Evolutionary conservation across 495 filamentous ascomycete genomes (phyloP).

Genomic region (Talaromyces adpressus): DNA sequence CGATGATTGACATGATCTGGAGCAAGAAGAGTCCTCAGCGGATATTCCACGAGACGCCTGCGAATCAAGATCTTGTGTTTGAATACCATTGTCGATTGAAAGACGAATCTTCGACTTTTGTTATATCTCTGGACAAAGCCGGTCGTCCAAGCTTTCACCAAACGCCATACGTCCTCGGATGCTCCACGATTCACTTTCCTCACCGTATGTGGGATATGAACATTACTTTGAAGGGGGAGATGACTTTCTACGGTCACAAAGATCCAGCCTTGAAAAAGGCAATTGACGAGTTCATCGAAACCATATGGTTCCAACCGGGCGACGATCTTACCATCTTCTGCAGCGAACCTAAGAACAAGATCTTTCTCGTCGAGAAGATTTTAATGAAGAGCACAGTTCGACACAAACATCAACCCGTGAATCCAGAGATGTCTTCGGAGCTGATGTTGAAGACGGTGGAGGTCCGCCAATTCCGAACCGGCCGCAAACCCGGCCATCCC

Average conservation of each 20-base stretch:
- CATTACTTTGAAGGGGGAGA: conserved; percentile 17
- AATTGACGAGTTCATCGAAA: conserved; percentile 18
- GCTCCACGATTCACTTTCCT: conserved; percentile 36
- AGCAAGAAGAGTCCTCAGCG: conserved; percentile 16
- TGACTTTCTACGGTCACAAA: conserved; percentile 4
- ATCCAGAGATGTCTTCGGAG: conserved; percentile 4
- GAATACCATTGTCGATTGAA: conserved; percentile 39
- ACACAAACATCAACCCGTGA: conserved; percentile 11
- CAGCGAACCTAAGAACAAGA: conserved; percentile 10
- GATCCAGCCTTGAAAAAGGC: conserved; percentile 18
- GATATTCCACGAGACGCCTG: conserved; percentile 25
- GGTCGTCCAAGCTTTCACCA: conserved; percentile 18
- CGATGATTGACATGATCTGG: conserved; percentile 26
- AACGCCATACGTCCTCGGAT: conserved; percentile 16
- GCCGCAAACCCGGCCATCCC: conserved; percentile 8
- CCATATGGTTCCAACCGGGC: conserved; percentile 26
- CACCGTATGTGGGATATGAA: conserved; percentile 40
- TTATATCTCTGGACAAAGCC: conserved; percentile 42
- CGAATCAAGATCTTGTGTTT: conserved; percentile 33
- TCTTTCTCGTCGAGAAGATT: conserved; percentile 20
- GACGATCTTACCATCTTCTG: conserved; percentile 16
- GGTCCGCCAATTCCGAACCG: conserved; percentile 28
- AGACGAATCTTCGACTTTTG: conserved; percentile 20
- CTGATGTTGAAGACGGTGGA: conserved; percentile 34
- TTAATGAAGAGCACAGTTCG: conserved; percentile 26